Conservation (phyloP, 1,284 basidiomycete species). For the Abortiporus biennis region DNA sequence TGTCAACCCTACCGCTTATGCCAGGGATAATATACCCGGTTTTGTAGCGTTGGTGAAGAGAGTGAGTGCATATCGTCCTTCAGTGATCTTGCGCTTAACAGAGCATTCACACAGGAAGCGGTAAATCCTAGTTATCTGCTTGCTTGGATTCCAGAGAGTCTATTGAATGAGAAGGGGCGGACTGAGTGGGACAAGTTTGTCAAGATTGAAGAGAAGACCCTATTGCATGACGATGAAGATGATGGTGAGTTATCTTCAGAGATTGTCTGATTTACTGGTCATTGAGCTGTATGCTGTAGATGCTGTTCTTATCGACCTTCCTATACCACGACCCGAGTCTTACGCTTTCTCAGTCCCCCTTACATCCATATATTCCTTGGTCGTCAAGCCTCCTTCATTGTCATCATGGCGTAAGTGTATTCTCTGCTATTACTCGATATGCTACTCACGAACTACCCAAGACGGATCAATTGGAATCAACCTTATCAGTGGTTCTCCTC, state of each 20-base stretch:
- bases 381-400: constrained; percentile 79
- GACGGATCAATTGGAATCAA: constrained; percentile 79
- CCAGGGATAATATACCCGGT: constrained; percentile 89
- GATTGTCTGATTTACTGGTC: not conserved
- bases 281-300: constrained; percentile 40
- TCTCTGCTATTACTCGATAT: constrained; percentile 9
- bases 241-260: constrained; percentile 42
- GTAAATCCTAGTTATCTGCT: constrained; percentile 68
- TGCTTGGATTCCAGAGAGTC: constrained; percentile 81
- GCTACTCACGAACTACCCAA: constrained; percentile 19
- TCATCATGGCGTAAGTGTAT: constrained; percentile 79
- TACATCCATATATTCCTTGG: constrained; percentile 84
- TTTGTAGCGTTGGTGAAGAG: constrained; percentile 86
- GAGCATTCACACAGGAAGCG: constrained; percentile 50
- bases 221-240: constrained; percentile 58
- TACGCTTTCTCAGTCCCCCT: constrained; percentile 95
- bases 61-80: constrained; percentile 42
- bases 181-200: constrained; percentile 84
- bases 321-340: constrained; percentile 72
- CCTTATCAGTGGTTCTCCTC: constrained; percentile 82
- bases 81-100: not conserved
- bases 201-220: constrained; percentile 66
- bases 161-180: constrained; percentile 70
- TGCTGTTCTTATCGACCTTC: constrained; percentile 73
- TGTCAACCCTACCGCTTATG: constrained; percentile 89